Conservation (phyloP, 2,329 filamentous ascomycete genomes). For the Diplodia mutila region DNA sequence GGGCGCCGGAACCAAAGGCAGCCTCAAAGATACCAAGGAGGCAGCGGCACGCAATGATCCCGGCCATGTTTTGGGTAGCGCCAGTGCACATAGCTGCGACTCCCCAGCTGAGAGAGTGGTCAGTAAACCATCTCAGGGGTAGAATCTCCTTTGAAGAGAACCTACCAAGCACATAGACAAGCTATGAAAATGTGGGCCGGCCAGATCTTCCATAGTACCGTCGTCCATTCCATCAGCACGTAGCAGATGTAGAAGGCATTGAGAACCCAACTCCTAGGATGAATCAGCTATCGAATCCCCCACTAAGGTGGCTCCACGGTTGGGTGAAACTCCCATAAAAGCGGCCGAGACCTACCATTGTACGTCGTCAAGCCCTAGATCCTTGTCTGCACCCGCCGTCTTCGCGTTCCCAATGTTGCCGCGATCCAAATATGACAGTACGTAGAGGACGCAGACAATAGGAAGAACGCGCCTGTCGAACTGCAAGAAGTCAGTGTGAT, state of each 20-base stretch:
- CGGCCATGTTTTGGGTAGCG: constrained; percentile 7
- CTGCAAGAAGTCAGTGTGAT: constrained; percentile 15
- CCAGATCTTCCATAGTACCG: constrained; percentile 32
- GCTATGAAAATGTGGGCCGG: constrained; percentile 32
- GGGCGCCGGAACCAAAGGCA: constrained; percentile 24
- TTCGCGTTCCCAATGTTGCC: constrained; percentile 48
- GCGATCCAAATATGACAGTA: constrained; percentile 35
- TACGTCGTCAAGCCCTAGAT: constrained; percentile 49
- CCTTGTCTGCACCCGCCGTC: constrained; percentile 35
- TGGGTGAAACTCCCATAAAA: background rate
- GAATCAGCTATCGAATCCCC: constrained; percentile 6
- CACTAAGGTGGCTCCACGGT: background rate
- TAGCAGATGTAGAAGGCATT: constrained; percentile 62
- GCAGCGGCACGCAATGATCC: constrained; percentile 20
- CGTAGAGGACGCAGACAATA: constrained; percentile 35
- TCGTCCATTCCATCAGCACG: constrained; percentile 47
- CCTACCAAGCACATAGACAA: constrained; percentile 29
- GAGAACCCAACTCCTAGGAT: constrained; percentile 53
- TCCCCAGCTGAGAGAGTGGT: constrained; percentile 28
- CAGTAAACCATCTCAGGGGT: background rate
- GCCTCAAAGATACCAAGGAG: constrained; percentile 40
- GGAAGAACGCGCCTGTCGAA: constrained; percentile 35
- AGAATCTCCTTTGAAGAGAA: background rate
- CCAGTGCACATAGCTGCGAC: constrained; percentile 28
- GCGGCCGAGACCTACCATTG: constrained; percentile 50